Percentiles rank a stretch among this genome's conserved stretches.
Conservation (phyloP, 768 basidiomycete species). For the Psilocybe cyanescens region DNA sequence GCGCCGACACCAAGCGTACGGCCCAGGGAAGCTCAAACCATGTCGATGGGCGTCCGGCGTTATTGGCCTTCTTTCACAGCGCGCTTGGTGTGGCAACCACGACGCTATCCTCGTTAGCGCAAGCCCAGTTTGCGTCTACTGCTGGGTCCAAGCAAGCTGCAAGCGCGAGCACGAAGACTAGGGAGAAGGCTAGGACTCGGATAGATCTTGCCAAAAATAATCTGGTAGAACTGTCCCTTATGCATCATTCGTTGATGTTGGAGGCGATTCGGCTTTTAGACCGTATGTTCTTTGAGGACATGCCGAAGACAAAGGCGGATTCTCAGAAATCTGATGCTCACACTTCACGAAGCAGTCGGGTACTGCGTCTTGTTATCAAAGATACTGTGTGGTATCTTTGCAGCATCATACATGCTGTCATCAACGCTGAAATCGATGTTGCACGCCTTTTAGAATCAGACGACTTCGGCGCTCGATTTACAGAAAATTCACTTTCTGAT, state of each 20-base stretch:
- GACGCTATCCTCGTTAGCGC: neutral
- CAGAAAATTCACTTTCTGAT: neutral
- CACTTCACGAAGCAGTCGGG: conserved; percentile 23
- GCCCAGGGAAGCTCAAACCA: neutral
- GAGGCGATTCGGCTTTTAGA: conserved; percentile 43
- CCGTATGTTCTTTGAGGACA: conserved; percentile 24
- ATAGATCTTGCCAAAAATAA: neutral
- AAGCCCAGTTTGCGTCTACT: neutral
- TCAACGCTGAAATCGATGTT: neutral
- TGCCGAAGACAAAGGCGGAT: neutral
- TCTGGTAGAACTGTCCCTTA: conserved; percentile 11
- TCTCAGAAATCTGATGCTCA: neutral
- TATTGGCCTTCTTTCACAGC: conserved; percentile 21
- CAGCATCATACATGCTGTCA: conserved; percentile 38
- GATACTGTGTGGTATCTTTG: conserved; percentile 60
- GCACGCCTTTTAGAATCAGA: neutral
- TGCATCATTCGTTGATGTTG: conserved; percentile 36
- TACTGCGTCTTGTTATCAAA: conserved; percentile 45
- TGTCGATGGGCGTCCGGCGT: conserved; percentile 18
- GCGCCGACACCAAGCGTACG: neutral
- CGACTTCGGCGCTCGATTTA: neutral
- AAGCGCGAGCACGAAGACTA: neutral
- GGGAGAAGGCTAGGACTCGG: neutral
- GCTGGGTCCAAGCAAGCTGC: neutral
- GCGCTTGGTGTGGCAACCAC: conserved; percentile 4